Conservation (phyloP, 1,284 basidiomycete species). For the Mycosarcoma mackinlayi region DNA sequence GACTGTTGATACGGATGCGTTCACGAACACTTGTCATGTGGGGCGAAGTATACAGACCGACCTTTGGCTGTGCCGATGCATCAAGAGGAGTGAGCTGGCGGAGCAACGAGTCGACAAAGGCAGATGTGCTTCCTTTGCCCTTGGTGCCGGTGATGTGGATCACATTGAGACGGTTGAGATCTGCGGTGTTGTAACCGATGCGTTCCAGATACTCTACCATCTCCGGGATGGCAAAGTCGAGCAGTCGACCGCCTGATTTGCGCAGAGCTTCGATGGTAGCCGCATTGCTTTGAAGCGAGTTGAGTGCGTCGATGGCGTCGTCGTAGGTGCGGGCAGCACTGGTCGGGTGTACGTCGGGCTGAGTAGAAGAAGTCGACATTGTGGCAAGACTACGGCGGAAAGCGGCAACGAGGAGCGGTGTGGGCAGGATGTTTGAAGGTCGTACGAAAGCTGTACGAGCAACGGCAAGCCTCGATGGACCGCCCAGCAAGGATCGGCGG, state of each 20-base stretch:
- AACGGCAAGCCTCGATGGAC: neutral
- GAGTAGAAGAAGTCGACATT: constrained; percentile 14
- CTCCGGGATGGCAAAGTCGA: constrained; percentile 81
- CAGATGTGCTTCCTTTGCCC: constrained; percentile 97
- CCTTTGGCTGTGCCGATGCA: constrained; percentile 35
- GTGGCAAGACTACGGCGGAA: neutral
- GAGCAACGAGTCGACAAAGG: constrained; percentile 74
- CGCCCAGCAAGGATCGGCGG: neutral
- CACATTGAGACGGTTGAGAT: constrained; percentile 89
- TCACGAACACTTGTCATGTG: constrained; percentile 96
- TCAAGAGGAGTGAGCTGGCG: constrained; percentile 45
- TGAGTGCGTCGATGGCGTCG: constrained; percentile 87
- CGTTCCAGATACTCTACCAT: constrained; percentile 89
- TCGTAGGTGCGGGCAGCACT: constrained; percentile 62
- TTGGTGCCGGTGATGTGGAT: constrained; percentile 98
- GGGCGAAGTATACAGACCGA: constrained; percentile 93
- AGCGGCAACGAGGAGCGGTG: neutral
- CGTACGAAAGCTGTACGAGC: neutral
- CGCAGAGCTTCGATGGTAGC: constrained; percentile 86
- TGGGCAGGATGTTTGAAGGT: too few species aligned
- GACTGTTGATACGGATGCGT: constrained; percentile 91
- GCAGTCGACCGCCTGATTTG: constrained; percentile 78
- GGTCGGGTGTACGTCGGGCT: constrained; percentile 1
- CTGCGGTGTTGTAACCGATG: constrained; percentile 83
- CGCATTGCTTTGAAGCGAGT: constrained; percentile 93